Evolutionary conservation across 805 yeast species (phyloP).

Genomic region (Yamadazyma olivae): DNA sequence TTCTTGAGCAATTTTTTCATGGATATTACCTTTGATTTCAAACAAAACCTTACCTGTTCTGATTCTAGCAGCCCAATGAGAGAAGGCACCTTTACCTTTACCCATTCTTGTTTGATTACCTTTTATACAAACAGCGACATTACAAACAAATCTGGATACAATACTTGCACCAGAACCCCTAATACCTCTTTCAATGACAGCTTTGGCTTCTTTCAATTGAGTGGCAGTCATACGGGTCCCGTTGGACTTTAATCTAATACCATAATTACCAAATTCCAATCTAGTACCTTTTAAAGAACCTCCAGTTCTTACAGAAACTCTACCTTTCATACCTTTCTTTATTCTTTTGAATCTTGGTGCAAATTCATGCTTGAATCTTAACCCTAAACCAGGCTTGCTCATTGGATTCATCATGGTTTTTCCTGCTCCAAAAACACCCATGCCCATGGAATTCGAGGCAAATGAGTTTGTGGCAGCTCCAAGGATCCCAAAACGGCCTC

Average conservation of each 20-base stretch:
- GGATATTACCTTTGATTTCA: constrained; percentile 79
- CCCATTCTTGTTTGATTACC: constrained; percentile 99
- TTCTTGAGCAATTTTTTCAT: constrained; percentile 86
- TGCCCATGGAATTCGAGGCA: too few relatives aligned
- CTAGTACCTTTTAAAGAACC: constrained; percentile 90
- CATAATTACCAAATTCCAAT: constrained; percentile 77
- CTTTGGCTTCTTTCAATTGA: constrained; percentile 89
- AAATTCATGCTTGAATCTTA: constrained; percentile 60
- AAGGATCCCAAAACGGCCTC: too few relatives aligned
- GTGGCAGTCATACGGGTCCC: constrained; percentile 84
- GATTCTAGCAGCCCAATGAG: constrained; percentile 94
- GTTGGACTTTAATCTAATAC: constrained; percentile 82
- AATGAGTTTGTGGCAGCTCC: too few relatives aligned
- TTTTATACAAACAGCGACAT: constrained; percentile 88
- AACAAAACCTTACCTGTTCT: constrained; percentile 93
- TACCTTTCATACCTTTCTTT: constrained; percentile 85
- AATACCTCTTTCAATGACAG: constrained; percentile 76
- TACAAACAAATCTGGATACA: constrained; percentile 78
- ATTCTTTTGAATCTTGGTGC: constrained; percentile 73
- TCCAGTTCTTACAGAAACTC: constrained; percentile 92
- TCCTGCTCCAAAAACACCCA: too few relatives aligned
- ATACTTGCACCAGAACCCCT: constrained; percentile 74
- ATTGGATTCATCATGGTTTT: too few relatives aligned
- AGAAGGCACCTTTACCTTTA: constrained; percentile 97
- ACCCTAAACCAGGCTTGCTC: not conserved